Evolutionary conservation across 2,329 filamentous ascomycete genomes (phyloP).

Genomic region (Penicillium sp.): DNA sequence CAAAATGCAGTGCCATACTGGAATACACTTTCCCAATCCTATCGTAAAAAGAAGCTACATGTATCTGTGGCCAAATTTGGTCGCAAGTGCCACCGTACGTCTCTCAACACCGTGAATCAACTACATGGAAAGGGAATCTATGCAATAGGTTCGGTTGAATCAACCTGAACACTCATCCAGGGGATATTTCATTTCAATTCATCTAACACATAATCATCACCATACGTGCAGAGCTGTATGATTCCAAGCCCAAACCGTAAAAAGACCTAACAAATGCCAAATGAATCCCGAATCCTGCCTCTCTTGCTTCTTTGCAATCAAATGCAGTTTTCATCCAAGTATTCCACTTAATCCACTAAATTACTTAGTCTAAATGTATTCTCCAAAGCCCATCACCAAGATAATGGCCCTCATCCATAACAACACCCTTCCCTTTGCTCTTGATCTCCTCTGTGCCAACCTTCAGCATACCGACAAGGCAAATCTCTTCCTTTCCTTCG

Average conservation of each 20-base stretch:
- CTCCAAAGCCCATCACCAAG: slow-evolving; percentile 93
- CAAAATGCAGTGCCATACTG: too few relatives aligned
- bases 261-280: neutral
- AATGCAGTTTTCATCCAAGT: neutral
- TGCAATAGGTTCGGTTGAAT: neutral
- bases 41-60: too few relatives aligned
- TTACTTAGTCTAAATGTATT: slow-evolving; percentile 56
- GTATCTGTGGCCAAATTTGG: too few relatives aligned
- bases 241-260: neutral
- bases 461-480: slow-evolving; percentile 80
- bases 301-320: too few relatives aligned
- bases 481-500: slow-evolving; percentile 90
- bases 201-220: slow-evolving; percentile 7
- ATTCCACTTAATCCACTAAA: slow-evolving; percentile 40
- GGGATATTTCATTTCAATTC: slow-evolving; percentile 7
- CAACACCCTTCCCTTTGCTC: slow-evolving; percentile 88
- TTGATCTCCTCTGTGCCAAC: slow-evolving; percentile 89
- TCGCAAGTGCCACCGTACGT: too few relatives aligned
- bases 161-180: neutral
- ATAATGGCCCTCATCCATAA: slow-evolving; percentile 91
- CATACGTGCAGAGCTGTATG: slow-evolving; percentile 2
- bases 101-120: too few relatives aligned
- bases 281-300: neutral
- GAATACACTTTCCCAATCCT: too few relatives aligned
- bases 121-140: too few relatives aligned